Evolutionary conservation across 1,284 basidiomycete genomes (phyloP).

Genomic region (Apiotrichum siamense): DNA sequence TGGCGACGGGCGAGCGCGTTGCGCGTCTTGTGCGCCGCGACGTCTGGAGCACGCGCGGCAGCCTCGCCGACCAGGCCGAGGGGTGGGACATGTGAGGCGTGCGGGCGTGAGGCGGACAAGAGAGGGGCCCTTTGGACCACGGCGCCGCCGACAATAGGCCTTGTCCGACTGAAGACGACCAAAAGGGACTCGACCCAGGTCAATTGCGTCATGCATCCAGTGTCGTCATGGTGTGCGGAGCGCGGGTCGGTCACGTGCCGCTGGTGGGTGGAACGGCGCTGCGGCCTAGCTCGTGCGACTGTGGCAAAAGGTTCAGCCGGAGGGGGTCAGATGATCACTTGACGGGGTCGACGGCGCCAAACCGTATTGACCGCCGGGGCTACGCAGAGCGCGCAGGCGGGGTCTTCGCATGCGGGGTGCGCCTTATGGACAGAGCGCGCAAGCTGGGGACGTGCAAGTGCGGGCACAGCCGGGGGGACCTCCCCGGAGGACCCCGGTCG

Average conservation of each 20-base stretch:
- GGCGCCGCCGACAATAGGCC: background rate
- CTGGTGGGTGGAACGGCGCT: background rate
- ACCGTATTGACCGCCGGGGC: background rate
- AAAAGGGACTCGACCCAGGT: too few species aligned
- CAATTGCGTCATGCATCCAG: too few species aligned
- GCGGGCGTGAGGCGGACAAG: background rate
- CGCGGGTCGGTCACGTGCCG: too few species aligned
- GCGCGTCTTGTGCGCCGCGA: constrained; percentile 44
- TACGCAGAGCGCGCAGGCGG: too few species aligned
- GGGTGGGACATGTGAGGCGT: constrained; percentile 12
- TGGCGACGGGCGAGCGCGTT: constrained; percentile 52
- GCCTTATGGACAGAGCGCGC: too few species aligned
- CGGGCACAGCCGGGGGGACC: too few species aligned
- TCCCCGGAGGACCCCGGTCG: too few species aligned
- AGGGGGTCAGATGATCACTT: background rate
- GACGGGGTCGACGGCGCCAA: background rate
- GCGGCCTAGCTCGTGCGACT: background rate
- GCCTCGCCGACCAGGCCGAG: constrained; percentile 6
- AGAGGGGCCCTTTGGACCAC: background rate
- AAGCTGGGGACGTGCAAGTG: too few species aligned
- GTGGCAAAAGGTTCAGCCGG: background rate
- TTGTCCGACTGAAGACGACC: too few species aligned
- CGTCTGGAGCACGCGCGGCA: constrained; percentile 31
- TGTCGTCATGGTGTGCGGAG: too few species aligned
- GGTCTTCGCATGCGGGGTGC: too few species aligned